phyloP scores from a whole-genome alignment of 805 yeast species.

The Teunomyces lycoperdinae region DNA sequence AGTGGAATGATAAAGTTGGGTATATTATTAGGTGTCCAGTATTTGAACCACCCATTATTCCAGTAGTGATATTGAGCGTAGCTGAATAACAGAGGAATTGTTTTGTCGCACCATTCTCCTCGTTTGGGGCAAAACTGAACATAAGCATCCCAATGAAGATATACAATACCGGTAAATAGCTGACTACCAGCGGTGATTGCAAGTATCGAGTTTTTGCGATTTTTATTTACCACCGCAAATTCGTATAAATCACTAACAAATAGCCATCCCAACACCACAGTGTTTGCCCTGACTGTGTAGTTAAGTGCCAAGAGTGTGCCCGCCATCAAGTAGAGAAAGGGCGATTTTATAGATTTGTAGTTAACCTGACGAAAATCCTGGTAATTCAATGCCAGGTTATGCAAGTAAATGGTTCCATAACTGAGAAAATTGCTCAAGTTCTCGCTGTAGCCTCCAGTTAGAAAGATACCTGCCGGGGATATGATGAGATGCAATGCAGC shows the following conservation, averaged over 20 bases:
- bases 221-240: slow-evolving; percentile 13
- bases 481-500: slow-evolving; percentile 49
- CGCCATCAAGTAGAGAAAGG: slow-evolving; percentile 37
- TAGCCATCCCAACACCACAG: slow-evolving; percentile 66
- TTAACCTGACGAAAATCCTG: slow-evolving; percentile 13
- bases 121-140: slow-evolving; percentile 61
- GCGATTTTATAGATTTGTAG: slow-evolving; percentile 19
- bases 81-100: slow-evolving; percentile 58
- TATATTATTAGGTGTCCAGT: slow-evolving; percentile 79
- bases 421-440: slow-evolving; percentile 61
- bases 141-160: slow-evolving; percentile 54
- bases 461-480: slow-evolving; percentile 81
- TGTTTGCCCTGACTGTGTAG: slow-evolving; percentile 70
- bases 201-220: slow-evolving; percentile 16
- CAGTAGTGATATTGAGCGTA: slow-evolving; percentile 81
- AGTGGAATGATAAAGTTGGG: slow-evolving; percentile 78
- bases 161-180: slow-evolving; percentile 45
- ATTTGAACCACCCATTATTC: slow-evolving; percentile 76
- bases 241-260: slow-evolving; percentile 55
- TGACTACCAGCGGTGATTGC: slow-evolving; percentile 56
- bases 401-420: slow-evolving; percentile 51
- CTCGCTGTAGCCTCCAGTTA: slow-evolving; percentile 75
- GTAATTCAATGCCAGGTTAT: slow-evolving; percentile 37
- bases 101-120: slow-evolving; percentile 72
- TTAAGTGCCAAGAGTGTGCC: slow-evolving; percentile 57